A percentile compares a stretch with the other conserved stretches of the same genome.
Evolutionary conservation across 306 rosid species (phyloP).

Genomic region (Acacia crassicarpa): DNA sequence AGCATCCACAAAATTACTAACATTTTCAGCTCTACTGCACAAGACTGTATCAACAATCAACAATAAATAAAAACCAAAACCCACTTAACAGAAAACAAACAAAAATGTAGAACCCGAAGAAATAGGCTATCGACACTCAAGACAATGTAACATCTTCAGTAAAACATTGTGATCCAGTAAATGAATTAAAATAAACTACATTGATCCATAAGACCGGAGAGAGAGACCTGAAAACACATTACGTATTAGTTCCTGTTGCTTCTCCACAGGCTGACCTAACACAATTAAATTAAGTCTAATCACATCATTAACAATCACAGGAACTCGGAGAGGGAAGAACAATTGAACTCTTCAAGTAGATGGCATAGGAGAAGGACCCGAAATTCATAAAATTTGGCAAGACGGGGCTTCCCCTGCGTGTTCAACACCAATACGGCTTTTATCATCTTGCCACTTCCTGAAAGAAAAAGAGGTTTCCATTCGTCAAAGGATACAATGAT

Average conservation of each 20-base stretch:
- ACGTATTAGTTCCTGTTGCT: slow-evolving; percentile 87
- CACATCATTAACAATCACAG: slow-evolving; percentile 1
- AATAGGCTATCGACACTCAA: not conserved
- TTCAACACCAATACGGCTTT: slow-evolving; percentile 83
- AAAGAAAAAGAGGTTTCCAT: not conserved
- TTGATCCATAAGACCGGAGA: not conserved
- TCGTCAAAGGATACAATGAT: not conserved
- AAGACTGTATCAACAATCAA: slow-evolving; percentile 50
- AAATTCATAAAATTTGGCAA: slow-evolving; percentile 81
- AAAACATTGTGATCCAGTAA: not conserved
- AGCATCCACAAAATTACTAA: slow-evolving; percentile 87
- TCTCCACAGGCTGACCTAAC: slow-evolving; percentile 73
- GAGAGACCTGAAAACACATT: slow-evolving; percentile 75
- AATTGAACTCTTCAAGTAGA: not conserved
- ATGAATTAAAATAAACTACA: not conserved
- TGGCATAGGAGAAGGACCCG: slow-evolving; percentile 47
- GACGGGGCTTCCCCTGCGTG: slow-evolving; percentile 94
- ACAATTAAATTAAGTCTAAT: slow-evolving; percentile 29
- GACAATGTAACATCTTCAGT: not conserved
- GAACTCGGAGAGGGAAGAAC: not conserved
- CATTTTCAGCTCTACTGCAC: slow-evolving; percentile 86
- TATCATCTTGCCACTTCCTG: slow-evolving; percentile 59
- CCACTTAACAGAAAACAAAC: not conserved
- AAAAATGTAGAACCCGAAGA: not conserved
- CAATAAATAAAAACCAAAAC: slow-evolving; percentile 19